Evolutionary conservation across 768 basidiomycete genomes (phyloP), one percentile per base, ranked within the genome.

Genomic region (Mycena pura): DNA sequence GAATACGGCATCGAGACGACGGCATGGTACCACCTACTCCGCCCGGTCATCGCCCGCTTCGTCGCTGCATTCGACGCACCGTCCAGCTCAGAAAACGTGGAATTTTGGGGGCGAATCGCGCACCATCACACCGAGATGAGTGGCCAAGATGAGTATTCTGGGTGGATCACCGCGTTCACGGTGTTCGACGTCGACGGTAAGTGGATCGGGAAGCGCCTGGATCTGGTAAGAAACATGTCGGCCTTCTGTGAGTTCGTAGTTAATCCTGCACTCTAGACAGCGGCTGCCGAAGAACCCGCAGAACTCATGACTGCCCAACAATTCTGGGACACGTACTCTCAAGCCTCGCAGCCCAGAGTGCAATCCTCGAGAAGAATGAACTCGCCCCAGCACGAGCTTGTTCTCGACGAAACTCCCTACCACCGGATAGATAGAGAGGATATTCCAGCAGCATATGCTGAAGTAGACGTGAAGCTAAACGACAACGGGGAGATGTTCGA

Each of bases 361-460:
- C n/a, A n/a, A n/a, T n/a, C n/a, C n/a, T n/a, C n/a, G n/a, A n/a
- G n/a, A n/a, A n/a, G 6, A 32, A 45, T 38, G 8, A 34, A 10
- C 48, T 47, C 25, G 17, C 22, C n/a, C n/a, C n/a, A n/a, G n/a
- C n/a, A n/a, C n/a, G n/a, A n/a, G 11, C 50, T 29, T 2, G 25
- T 40, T 11, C 21, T 44, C n/a, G 36, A 52, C 36, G 34, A 38
- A 14, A 29, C 38, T 5, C 43, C 48, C 10, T 52, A 48, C 25
- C 57, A 52, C 24, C 66, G 25, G 1, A 31, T 60, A 17, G 19
- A 14, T 7, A 22, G 11, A 6, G 7, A 5, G 11, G 8, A 36
- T 29, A 55, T 78, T 2, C 77, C 75, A 5, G 66, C 67, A 34
- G 76, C 72, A 19, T 73, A 68, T 41, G 69, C 57, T 24, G 67